Evolutionary conservation across 768 basidiomycete genomes (phyloP).

Genomic region (Amanita thiersii): DNA sequence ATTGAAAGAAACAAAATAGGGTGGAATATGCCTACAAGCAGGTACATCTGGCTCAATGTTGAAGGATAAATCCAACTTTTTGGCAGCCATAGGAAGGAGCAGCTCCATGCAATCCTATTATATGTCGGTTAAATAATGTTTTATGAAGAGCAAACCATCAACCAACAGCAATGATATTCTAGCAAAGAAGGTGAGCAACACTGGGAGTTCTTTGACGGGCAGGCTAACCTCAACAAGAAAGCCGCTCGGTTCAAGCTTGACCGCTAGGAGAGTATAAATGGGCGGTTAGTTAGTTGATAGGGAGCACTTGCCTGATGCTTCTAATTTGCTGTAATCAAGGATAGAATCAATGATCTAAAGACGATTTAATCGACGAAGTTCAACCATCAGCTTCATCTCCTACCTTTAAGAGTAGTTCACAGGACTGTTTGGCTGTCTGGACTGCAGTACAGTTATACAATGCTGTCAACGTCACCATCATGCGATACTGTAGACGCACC

Average conservation of each 20-base stretch:
- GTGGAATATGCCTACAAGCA: constrained; percentile 32
- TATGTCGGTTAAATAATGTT: constrained; percentile 6
- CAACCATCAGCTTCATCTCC: not conserved
- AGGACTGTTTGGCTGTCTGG: constrained; percentile 73
- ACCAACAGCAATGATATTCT: constrained; percentile 62
- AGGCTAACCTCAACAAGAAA: constrained; percentile 52
- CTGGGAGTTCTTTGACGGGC: constrained; percentile 1
- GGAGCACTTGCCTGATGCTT: constrained; percentile 49
- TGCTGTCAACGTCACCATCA: no score
- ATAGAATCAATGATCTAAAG: constrained; percentile 70
- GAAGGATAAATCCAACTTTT: constrained; percentile 67
- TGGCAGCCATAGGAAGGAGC: constrained; percentile 65
- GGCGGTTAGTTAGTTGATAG: not conserved
- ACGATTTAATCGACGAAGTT: constrained; percentile 6
- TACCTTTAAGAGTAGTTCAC: constrained; percentile 66
- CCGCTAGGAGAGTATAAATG: constrained; percentile 29
- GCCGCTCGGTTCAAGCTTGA: constrained; percentile 61
- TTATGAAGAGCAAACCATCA: not conserved
- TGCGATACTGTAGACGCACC: not conserved
- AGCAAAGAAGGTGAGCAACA: not conserved
- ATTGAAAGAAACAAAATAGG: not conserved
- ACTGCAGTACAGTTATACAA: constrained; percentile 27
- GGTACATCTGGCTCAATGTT: constrained; percentile 64
- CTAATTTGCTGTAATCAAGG: constrained; percentile 72
- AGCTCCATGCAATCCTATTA: constrained; percentile 70